Evolutionary conservation across 768 basidiomycete species (phyloP), one percentile per base, ranked within the genome.

Genomic region (Naganishia friedmannii): DNA sequence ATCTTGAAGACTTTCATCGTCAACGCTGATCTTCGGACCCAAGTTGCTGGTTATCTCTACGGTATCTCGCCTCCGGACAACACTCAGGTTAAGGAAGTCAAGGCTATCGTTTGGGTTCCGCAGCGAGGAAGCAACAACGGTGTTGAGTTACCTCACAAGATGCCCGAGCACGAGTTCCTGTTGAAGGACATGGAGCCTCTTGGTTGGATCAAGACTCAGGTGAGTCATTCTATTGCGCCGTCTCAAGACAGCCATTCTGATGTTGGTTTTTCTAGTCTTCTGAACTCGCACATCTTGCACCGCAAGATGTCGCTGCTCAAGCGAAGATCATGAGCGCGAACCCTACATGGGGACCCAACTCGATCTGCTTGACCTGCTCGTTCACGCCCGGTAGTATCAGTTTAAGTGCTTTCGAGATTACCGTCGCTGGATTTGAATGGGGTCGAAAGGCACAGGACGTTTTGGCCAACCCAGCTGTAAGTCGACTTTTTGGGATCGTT

Each of bases 341-440:
- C 82, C 88, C 92, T 32, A 92, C 96, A 83, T 94, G 91, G 88
- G 90, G 91, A 70, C 91, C 93, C 7, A 90, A 90, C 34, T 91
- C 93, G 1, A 93, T 97, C 75, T 95, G 95, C 78, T 83, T 99
- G 73, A 90, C 94, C 2, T 89, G 90, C 31, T 93, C 96, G 28
- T 99, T 99, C 83, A 98, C 96, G 2, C 96, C 96, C 1, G 96
- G 96, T 67, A 97, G 94, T 3, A 93, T 98, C 32, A 97, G 94
- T 26, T 83, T 99, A 51, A 93, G 93, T 29, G 90, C 95, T 0
- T 94, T 97, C 83, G 90, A 88, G 37, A 83, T 98, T 60, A 89
- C 90, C 5, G 88, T 95, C 10, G 87, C 90, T 70, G 96, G 95
- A 19, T 98, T 98, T 79, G 96, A 99, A 77, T 98, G 94, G 94